Evolutionary conservation across 805 yeast genomes (phyloP).

Genomic region (Wickerhamiella occidentalis): DNA sequence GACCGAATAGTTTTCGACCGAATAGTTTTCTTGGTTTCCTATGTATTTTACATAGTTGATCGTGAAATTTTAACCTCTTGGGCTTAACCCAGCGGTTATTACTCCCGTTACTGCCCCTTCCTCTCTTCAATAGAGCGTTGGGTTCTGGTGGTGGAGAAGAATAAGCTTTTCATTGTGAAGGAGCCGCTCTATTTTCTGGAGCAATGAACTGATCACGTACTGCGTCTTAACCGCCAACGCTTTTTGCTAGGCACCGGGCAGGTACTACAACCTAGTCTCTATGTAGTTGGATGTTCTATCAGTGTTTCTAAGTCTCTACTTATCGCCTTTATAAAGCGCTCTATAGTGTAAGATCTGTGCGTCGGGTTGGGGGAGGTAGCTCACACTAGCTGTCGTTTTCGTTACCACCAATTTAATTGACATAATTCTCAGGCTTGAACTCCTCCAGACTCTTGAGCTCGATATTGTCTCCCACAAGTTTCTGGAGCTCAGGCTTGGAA

Average conservation of each 20-base stretch:
- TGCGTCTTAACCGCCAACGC: constrained; percentile 17
- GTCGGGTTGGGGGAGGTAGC: no score
- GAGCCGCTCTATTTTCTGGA: constrained; percentile 6
- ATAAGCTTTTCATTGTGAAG: constrained; percentile 15
- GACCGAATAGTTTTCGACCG: no score
- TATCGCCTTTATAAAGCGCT: no score
- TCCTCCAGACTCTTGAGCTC: constrained; percentile 40
- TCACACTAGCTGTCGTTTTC: no score
- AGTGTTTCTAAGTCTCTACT: no score
- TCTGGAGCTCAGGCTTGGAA: constrained; percentile 14
- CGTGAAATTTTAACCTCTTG: background rate
- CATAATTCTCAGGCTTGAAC: constrained; percentile 39
- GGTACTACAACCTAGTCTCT: constrained; percentile 21
- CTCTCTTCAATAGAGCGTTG: constrained; percentile 21
- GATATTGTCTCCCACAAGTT: constrained; percentile 43
- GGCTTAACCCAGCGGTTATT: background rate
- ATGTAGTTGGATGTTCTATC: no score
- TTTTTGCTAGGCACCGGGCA: constrained; percentile 17
- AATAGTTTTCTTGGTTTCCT: background rate
- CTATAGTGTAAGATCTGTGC: no score
- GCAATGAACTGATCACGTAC: constrained; percentile 20
- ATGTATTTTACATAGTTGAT: background rate
- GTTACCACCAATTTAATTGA: constrained; percentile 9
- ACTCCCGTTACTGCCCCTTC: constrained; percentile 30
- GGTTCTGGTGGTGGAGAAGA: constrained; percentile 29